Conservation (phyloP, 768 basidiomycete species). For the Psilocybe cyanescens region DNA sequence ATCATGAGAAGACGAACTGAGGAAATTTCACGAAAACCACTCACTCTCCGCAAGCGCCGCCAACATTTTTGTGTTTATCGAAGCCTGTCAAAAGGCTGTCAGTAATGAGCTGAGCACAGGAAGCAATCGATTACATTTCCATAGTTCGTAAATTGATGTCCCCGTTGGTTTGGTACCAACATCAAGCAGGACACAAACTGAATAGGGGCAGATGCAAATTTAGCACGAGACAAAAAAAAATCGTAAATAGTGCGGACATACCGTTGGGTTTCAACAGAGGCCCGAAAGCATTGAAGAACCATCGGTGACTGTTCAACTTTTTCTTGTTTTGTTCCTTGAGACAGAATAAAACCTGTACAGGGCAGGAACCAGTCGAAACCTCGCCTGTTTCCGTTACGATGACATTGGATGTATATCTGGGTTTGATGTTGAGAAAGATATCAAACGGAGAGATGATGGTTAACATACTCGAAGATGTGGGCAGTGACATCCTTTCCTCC, state of each 20-base stretch:
- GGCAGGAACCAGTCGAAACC: slow-evolving; percentile 73
- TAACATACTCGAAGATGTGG: slow-evolving; percentile 85
- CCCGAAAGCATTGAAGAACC: slow-evolving; percentile 98
- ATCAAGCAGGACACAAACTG: slow-evolving; percentile 90
- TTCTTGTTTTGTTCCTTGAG: slow-evolving; percentile 97
- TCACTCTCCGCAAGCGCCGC: slow-evolving; percentile 95
- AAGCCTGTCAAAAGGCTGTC: slow-evolving; percentile 47
- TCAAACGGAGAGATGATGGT: slow-evolving; percentile 4
- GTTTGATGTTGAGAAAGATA: slow-evolving; percentile 6
- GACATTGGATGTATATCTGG: slow-evolving; percentile 77
- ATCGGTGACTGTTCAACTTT: slow-evolving; percentile 93
- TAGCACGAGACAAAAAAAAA: neutral
- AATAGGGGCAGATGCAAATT: neutral
- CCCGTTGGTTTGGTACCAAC: slow-evolving; percentile 96
- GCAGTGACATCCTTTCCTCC: slow-evolving; percentile 91
- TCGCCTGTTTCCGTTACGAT: slow-evolving; percentile 82
- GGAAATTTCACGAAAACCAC: slow-evolving; percentile 16
- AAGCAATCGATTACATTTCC: slow-evolving; percentile 69
- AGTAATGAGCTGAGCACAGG: slow-evolving; percentile 12
- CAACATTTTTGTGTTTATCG: slow-evolving; percentile 83
- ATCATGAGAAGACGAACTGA: slow-evolving; percentile 6
- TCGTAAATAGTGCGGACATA: slow-evolving; percentile 25
- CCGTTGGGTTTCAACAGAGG: slow-evolving; percentile 87
- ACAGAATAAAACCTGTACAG: slow-evolving; percentile 89
- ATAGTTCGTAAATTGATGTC: slow-evolving; percentile 94